These are phyloP conservation scores for Paradendryphiella salina DNA, from an alignment of 2,329 filamentous ascomycete genomes.

Conservation along the genomic window DNA sequence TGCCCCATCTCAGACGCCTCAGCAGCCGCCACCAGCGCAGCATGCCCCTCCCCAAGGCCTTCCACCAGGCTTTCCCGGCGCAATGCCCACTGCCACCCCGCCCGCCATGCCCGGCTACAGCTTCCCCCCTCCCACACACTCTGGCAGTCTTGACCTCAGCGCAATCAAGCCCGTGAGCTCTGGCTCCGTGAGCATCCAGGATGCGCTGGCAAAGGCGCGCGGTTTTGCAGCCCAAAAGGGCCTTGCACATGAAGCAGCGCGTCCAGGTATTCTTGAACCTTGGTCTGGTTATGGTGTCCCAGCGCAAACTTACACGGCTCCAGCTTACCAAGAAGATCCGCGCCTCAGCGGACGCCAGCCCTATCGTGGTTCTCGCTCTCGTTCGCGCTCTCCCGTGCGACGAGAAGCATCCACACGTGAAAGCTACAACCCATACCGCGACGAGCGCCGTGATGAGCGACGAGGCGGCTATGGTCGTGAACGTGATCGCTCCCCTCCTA, in stretches of 20 bases:
- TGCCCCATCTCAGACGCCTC: conserved; percentile 53
- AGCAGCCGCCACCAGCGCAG: conserved; percentile 46
- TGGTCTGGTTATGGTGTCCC: conserved; percentile 42
- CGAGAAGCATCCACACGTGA: conserved; percentile 70
- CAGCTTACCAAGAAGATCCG: conserved; percentile 51
- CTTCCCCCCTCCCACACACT: conserved; percentile 69
- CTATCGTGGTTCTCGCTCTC: conserved; percentile 73
- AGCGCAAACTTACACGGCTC: conserved; percentile 39
- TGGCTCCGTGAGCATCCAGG: conserved; percentile 79
- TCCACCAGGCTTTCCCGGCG: conserved; percentile 51
- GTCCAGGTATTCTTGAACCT: conserved; percentile 51
- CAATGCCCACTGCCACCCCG: conserved; percentile 47
- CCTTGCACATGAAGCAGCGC: conserved; percentile 56
- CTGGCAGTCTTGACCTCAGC: conserved; percentile 78
- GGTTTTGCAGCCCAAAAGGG: conserved; percentile 81
- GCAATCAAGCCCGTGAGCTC: conserved; percentile 77
- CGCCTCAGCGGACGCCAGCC: conserved; percentile 55
- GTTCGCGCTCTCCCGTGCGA: conserved; percentile 59
- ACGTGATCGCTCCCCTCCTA: conserved; percentile 71
- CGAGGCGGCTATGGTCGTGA: conserved; percentile 65
- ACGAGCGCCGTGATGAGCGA: conserved; percentile 76
- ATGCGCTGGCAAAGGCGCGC: conserved; percentile 82
- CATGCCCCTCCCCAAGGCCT: conserved; percentile 51
- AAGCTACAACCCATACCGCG: conserved; percentile 79
- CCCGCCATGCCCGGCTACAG: conserved; percentile 52